Evolutionary conservation across 768 basidiomycete genomes (phyloP), one percentile per base, ranked within the genome.

Genomic region (Tricholoma sp.): DNA sequence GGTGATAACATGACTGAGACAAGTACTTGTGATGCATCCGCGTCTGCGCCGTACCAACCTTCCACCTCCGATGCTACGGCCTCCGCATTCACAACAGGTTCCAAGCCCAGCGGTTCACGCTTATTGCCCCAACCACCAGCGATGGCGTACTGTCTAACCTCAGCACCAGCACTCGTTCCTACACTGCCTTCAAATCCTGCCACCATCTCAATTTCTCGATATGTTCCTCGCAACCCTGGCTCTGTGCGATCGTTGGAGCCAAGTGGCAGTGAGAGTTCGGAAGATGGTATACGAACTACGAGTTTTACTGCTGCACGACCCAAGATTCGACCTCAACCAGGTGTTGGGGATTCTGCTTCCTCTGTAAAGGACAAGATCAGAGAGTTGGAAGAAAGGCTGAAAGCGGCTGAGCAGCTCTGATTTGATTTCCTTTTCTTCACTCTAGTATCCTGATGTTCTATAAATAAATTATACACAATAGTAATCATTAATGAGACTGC

Each of bases 341-440:
- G 39, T 29, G 3, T n/a, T 27, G 39, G 37, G 10, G 59, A 52
- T 37, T 62, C 58, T 5, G 37, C 66, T n/a, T 66, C 62, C 51
- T 72, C 74, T 5, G 76, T 79, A 22, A 76, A 75, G 57, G 74
- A 74, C 45, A 74, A 71, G 59, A 75, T 79, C 41, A 67, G 69
- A 43, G 73, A 75, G 56, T 57, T 78, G 34, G 77, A 75, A 59
- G 67, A 73, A 57, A 69, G 71, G 16, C 68, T 66, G 21, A 67
- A 59, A 52, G 57, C 59, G 12, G 18, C 54, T 31, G 47, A 50
- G 19, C 47, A 31, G 24, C 16, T 50, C 7, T 56, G 29, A 34
- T 50, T 19, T 6, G 22, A 21, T 22, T 24, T 16, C 37, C 50
- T 45, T 32, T 29, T 29, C 29, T 12, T 21, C 41, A 4, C 11